Percentiles rank a stretch among this genome's conserved stretches.
phyloP scores from a whole-genome alignment of 257 asterid genomes.

The Scutellaria galericulata region DNA sequence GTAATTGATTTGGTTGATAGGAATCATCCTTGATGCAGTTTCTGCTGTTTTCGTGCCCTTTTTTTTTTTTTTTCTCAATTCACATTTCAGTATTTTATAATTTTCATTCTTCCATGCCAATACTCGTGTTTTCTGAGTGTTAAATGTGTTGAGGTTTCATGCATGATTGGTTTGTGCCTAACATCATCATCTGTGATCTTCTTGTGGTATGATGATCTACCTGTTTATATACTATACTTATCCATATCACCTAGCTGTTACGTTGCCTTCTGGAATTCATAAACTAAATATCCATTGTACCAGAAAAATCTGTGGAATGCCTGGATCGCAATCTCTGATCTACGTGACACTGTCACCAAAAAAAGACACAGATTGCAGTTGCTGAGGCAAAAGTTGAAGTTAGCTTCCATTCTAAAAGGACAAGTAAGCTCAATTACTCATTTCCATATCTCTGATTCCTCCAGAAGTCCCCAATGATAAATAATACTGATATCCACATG shows the following conservation, averaged over 20 bases:
- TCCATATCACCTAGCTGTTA: neutral
- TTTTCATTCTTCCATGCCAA: neutral
- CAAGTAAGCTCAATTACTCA: constrained; percentile 62
- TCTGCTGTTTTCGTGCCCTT: constrained; percentile 3
- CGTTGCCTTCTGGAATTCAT: constrained; percentile 2
- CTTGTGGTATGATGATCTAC: neutral
- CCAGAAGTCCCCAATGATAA: too few relatives aligned
- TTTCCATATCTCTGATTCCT: neutral
- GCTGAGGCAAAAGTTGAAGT: constrained; percentile 89
- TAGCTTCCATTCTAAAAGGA: constrained; percentile 88
- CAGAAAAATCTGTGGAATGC: constrained; percentile 96
- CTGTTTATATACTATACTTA: neutral
- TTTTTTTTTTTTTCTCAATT: constrained; percentile 11
- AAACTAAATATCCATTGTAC: constrained; percentile 28
- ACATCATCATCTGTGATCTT: neutral
- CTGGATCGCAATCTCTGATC: constrained; percentile 91
- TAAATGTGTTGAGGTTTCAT: neutral
- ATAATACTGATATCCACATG: too few relatives aligned
- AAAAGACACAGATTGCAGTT: constrained; percentile 93
- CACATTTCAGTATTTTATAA: neutral
- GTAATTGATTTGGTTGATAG: neutral
- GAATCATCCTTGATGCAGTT: constrained; percentile 21
- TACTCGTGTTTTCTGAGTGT: neutral
- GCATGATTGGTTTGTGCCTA: neutral
- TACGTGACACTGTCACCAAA: constrained; percentile 90